Conservation (phyloP, 352 stramenopile species). For the Stramenopiles sp. region DNA sequence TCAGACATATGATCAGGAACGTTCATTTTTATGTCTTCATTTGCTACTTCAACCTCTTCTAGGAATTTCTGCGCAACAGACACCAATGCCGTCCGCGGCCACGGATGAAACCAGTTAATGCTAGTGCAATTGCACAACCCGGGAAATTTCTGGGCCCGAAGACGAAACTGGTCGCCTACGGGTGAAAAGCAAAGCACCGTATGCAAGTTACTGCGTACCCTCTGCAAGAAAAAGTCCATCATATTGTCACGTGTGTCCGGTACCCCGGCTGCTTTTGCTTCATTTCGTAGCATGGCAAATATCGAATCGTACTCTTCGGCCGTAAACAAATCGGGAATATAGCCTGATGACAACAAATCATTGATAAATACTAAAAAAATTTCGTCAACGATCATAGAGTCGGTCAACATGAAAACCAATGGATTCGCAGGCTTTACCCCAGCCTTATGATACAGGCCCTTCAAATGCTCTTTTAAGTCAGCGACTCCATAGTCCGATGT, state of each 20-base stretch:
- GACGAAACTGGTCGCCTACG: constrained; percentile 82
- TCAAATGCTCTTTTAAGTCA: constrained; percentile 87
- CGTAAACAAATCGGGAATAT: constrained; percentile 86
- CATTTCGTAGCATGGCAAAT: constrained; percentile 61
- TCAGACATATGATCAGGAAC: constrained; percentile 90
- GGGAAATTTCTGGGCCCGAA: constrained; percentile 68
- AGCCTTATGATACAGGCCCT: constrained; percentile 85
- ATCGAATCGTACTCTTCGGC: constrained; percentile 88
- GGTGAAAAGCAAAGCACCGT: constrained; percentile 91
- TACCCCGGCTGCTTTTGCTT: constrained; percentile 78
- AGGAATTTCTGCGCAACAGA: constrained; percentile 82
- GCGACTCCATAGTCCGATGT: constrained; percentile 77
- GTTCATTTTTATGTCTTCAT: constrained; percentile 50
- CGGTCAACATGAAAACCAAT: constrained; percentile 89
- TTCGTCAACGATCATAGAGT: constrained; percentile 94
- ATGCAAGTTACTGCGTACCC: constrained; percentile 77
- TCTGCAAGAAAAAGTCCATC: constrained; percentile 82
- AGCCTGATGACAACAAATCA: constrained; percentile 79
- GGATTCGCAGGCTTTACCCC: constrained; percentile 71
- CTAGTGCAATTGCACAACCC: constrained; percentile 88
- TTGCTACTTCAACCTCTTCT: constrained; percentile 74
- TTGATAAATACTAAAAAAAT: constrained; percentile 97
- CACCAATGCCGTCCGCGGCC: constrained; percentile 84
- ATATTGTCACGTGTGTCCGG: constrained; percentile 72
- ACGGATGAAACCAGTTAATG: constrained; percentile 95